These are phyloP conservation scores for Amesomyces nigricolor DNA, from an alignment of 2,329 filamentous ascomycete genomes.

Conservation along the genomic window DNA sequence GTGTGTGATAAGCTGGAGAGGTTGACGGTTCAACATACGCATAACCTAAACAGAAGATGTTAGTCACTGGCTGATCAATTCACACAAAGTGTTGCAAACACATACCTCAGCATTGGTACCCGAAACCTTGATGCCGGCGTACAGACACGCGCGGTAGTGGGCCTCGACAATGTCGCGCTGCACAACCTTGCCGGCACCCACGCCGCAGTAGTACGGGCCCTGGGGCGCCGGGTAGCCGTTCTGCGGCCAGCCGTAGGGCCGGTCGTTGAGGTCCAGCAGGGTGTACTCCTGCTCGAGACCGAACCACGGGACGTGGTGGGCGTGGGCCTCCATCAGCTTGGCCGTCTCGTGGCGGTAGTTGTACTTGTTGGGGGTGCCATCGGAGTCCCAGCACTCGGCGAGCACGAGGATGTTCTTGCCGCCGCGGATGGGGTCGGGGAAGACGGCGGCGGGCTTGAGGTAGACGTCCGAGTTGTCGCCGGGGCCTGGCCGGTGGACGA, in stretches of 20 bases:
- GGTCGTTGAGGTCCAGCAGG: constrained; percentile 75
- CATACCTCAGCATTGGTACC: constrained; percentile 95
- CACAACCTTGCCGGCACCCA: constrained; percentile 93
- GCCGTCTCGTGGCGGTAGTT: constrained; percentile 92
- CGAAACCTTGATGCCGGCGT: constrained; percentile 85
- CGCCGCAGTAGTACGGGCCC: constrained; percentile 97
- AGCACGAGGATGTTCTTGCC: constrained; percentile 61
- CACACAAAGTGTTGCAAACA: neutral
- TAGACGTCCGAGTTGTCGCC: constrained; percentile 98
- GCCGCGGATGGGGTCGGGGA: constrained; percentile 41
- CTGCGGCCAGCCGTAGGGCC: constrained; percentile 76
- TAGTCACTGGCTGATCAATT: neutral
- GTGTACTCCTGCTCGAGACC: constrained; percentile 93
- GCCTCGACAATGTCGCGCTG: constrained; percentile 97
- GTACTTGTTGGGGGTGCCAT: constrained; percentile 90
- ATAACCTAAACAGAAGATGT: constrained; percentile 20
- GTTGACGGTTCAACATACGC: constrained; percentile 36
- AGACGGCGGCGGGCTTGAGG: constrained; percentile 75
- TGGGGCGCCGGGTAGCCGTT: constrained; percentile 63
- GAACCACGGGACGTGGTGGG: constrained; percentile 86
- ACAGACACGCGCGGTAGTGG: constrained; percentile 68
- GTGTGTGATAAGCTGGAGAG: neutral
- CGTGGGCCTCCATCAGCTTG: constrained; percentile 84
- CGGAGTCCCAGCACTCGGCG: constrained; percentile 71
- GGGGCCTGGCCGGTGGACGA: constrained; percentile 86